phyloP scores from a whole-genome alignment of 2,329 filamentous ascomycete species.

The Penicillium sp. region DNA sequence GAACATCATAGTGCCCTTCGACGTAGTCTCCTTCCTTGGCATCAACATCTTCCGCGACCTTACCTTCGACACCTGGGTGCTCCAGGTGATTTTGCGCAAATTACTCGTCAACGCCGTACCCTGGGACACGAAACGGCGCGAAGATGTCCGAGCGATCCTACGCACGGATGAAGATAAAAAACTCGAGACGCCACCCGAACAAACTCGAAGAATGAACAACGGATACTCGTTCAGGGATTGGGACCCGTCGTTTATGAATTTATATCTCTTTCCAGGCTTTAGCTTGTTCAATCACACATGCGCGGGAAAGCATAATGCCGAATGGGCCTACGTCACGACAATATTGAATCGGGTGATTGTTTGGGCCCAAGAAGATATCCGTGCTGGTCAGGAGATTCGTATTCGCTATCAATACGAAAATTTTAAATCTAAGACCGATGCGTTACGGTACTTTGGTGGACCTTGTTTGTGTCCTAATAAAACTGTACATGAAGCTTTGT shows the following conservation, averaged over 20 bases:
- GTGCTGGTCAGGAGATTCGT: conserved; percentile 30
- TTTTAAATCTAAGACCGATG: conserved; percentile 5
- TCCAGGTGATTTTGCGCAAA: conserved; percentile 39
- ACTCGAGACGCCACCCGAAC: conserved; percentile 10
- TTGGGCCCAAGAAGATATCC: conserved; percentile 31
- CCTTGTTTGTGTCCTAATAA: conserved; percentile 17
- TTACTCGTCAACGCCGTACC: conserved; percentile 36
- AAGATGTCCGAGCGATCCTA: conserved; percentile 2
- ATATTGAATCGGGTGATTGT: conserved; percentile 37
- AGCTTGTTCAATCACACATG: conserved; percentile 39
- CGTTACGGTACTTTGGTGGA: conserved; percentile 18
- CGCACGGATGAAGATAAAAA: conserved; percentile 11
- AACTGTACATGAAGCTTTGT: background rate
- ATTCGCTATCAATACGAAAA: conserved; percentile 23
- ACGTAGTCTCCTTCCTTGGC: conserved; percentile 39
- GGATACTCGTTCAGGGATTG: conserved; percentile 4
- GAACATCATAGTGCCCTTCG: conserved; percentile 43
- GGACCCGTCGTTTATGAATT: conserved; percentile 30
- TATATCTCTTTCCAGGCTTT: conserved; percentile 39
- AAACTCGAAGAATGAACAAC: conserved; percentile 2
- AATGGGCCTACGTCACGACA: conserved; percentile 33
- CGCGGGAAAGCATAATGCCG: conserved; percentile 26
- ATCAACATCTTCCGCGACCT: conserved; percentile 44
- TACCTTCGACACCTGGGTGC: conserved; percentile 43
- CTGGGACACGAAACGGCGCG: conserved; percentile 30